A percentile compares a stretch with the other conserved stretches of the same genome.
These are phyloP conservation scores for Raphanus hybrid DNA, from an alignment of 441 rosid species.

Conservation along the genomic window DNA sequence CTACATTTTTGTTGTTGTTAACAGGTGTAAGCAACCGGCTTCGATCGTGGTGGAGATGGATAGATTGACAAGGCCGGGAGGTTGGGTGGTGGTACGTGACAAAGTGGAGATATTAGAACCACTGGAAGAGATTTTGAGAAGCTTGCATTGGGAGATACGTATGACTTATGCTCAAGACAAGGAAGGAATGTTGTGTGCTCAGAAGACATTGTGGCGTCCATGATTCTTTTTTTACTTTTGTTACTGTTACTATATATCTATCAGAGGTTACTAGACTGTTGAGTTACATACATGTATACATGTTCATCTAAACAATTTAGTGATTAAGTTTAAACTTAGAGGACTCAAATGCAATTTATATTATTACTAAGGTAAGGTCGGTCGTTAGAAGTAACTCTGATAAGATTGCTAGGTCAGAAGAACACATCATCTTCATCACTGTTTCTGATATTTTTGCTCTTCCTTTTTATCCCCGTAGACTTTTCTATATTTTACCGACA, in stretches of 20 bases:
- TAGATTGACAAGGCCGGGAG: constrained; percentile 77
- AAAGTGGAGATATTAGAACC: constrained; percentile 82
- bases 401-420: constrained; percentile 34
- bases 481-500: constrained; percentile 5
- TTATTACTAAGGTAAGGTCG: background rate
- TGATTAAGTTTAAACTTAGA: background rate
- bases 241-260: constrained; percentile 16
- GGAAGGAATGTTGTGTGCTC: constrained; percentile 87
- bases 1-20: constrained; percentile 20
- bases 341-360: background rate
- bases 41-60: constrained; percentile 91
- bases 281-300: background rate
- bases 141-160: constrained; percentile 91
- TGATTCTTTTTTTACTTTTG: constrained; percentile 31
- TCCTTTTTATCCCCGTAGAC: constrained; percentile 24
- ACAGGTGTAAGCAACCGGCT: constrained; percentile 77
- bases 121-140: constrained; percentile 71
- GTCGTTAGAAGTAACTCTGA: background rate
- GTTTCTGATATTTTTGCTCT: constrained; percentile 33
- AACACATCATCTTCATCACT: constrained; percentile 30
- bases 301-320: background rate
- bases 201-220: constrained; percentile 86
- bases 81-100: constrained; percentile 85
- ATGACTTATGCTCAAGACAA: constrained; percentile 80
- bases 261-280: background rate